These are phyloP conservation scores for Suillus brevipes DNA, from an alignment of 768 basidiomycete species.

Conservation along the genomic window DNA sequence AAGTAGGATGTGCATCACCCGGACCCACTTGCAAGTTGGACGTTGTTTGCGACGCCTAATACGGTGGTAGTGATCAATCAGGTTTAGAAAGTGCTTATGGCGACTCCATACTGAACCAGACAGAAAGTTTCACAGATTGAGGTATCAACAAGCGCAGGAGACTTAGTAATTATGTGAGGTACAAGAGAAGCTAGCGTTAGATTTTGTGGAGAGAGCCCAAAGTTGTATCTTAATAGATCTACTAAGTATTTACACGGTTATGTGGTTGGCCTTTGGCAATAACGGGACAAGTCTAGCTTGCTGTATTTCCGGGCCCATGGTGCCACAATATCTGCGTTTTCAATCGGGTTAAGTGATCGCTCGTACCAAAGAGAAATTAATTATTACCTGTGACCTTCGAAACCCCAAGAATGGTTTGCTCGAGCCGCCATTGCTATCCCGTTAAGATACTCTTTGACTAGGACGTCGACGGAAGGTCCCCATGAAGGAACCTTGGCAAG, in stretches of 20 bases:
- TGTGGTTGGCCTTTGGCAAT: not conserved
- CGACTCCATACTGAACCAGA: too few relatives aligned
- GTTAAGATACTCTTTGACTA: conserved; percentile 25
- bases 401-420: conserved; percentile 29
- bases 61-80: too few relatives aligned
- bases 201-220: not conserved
- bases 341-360: not conserved
- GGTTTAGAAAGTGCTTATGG: too few relatives aligned
- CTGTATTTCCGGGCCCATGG: conserved; percentile 23
- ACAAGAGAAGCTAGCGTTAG: not conserved
- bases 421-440: conserved; percentile 27
- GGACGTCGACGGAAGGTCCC: conserved; percentile 25
- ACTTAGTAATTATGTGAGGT: not conserved
- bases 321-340: conserved; percentile 29
- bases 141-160: too few relatives aligned
- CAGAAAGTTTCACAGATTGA: too few relatives aligned
- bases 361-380: not conserved
- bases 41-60: too few relatives aligned
- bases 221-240: too few relatives aligned
- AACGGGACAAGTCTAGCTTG: conserved; percentile 16
- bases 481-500: conserved; percentile 28
- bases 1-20: too few relatives aligned
- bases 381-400: conserved; percentile 20
- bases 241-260: not conserved
- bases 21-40: too few relatives aligned